Base-by-base conservation (phyloP, 352 stramenopile genomes). In the Globisporangium canariense region DNA sequence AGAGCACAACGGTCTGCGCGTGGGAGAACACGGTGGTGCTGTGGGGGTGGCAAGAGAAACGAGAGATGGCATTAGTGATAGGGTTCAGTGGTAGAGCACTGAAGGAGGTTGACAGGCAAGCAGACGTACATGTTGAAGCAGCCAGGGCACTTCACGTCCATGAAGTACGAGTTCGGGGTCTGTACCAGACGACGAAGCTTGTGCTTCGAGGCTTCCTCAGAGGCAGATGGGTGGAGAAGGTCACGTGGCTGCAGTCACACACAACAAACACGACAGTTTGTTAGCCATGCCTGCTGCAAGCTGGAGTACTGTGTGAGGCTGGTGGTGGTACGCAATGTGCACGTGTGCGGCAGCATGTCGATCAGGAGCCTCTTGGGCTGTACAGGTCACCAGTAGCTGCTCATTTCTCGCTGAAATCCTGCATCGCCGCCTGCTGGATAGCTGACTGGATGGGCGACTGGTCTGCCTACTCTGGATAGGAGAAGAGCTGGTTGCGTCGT, bases 121-220 rank as follows among this genome's bases (percentile, higher is more conserved):
- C 47, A 7, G 16, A 72, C 77, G 32, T 75, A 89, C 78, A 99
- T 99, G 89, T 99, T 98, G 87, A 99, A 99, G 94, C 98, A 99
- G 77, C 97, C 97, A 53, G 96, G 97, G 88, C 98, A 99, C 83
- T 99, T 99, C 66, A 99, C 98, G 80, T 99, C 98, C 96, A 98
- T 98, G 80, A 98, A 98, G 84, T 98, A 99, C 73, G 90, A 98
- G 92, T 99, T 99, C 59, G 98, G 98, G 66, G 88, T 92, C 88
- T 99, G 98, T 80, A 99, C 97, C 73, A 99, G 90, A 73, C 98
- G 91, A 80, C 99, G 99, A 67, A 99, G 91, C 96, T 99, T 99
- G 96, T 99, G 97, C 79, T 98, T 99, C 71, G 83, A 89, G 74
- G 92, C 91, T 88, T 99, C 97, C 51, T 97, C 81, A 67, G 96